A percentile compares a stretch with the other conserved stretches of the same genome.
These are phyloP conservation scores for Rosa lucieae DNA, from an alignment of 306 rosid species.

Conservation along the genomic window DNA sequence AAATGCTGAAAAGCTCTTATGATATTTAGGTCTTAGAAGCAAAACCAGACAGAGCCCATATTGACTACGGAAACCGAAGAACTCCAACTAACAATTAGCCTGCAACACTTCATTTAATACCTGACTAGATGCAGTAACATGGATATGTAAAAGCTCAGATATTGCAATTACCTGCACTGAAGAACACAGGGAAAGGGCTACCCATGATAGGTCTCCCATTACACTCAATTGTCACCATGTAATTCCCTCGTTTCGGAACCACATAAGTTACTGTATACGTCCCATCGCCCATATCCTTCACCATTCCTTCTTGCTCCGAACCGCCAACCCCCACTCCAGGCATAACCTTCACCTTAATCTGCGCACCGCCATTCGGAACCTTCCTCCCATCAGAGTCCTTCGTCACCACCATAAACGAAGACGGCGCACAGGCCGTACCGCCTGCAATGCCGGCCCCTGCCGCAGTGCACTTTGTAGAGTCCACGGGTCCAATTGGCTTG, in stretches of 20 bases:
- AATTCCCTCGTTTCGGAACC: constrained; percentile 95
- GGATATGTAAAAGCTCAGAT: neutral
- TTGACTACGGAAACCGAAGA: neutral
- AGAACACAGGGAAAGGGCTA: constrained; percentile 96
- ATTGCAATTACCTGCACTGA: constrained; percentile 80
- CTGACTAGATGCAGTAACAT: neutral
- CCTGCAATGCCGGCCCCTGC: constrained; percentile 91
- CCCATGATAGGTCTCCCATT: constrained; percentile 95
- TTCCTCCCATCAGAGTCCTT: constrained; percentile 90
- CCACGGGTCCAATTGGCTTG: constrained; percentile 91
- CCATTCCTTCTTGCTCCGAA: constrained; percentile 89
- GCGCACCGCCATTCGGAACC: constrained; percentile 68
- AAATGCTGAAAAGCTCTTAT: neutral
- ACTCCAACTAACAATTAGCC: neutral
- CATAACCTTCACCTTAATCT: constrained; percentile 66
- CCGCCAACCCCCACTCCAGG: constrained; percentile 98
- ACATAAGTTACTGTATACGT: constrained; percentile 86
- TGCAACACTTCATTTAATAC: neutral
- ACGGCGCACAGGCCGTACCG: constrained; percentile 85
- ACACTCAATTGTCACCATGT: constrained; percentile 88
- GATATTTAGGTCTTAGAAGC: neutral
- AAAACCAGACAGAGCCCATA: neutral
- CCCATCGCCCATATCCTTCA: constrained; percentile 95
- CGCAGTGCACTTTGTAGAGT: constrained; percentile 80
- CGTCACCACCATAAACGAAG: constrained; percentile 69